These are phyloP conservation scores for Hymenochaete sp. DNA, from an alignment of 1,284 basidiomycete species.

Conservation along the genomic window DNA sequence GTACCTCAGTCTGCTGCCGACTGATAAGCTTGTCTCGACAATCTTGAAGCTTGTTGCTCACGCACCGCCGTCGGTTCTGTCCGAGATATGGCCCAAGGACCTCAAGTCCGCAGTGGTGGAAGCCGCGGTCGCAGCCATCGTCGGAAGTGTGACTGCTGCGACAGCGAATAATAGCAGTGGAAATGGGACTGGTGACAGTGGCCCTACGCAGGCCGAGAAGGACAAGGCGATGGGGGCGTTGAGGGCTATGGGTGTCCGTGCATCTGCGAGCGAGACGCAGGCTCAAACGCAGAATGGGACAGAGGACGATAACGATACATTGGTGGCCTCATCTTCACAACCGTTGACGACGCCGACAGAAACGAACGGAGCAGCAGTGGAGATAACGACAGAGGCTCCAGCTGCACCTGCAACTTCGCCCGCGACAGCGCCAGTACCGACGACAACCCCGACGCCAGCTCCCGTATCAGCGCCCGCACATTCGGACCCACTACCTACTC, in stretches of 20 bases:
- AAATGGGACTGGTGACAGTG: no score
- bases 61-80: conserved; percentile 1
- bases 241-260: neutral
- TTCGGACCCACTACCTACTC: neutral
- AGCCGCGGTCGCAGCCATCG: conserved; percentile 12
- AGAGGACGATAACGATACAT: neutral
- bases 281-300: neutral
- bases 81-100: conserved; percentile 14
- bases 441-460: neutral
- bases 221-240: conserved; percentile 1
- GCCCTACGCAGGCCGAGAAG: conserved; percentile 3
- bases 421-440: no score
- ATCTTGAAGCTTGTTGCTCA: conserved; percentile 14
- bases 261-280: neutral
- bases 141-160: no score
- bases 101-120: conserved; percentile 11
- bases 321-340: neutral
- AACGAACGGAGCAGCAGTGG: no score
- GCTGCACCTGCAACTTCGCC: neutral
- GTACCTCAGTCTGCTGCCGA: conserved; percentile 13
- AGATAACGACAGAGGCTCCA: neutral
- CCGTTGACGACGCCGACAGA: no score
- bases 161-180: no score
- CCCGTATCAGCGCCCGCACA: neutral
- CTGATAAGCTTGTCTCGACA: conserved; percentile 13